Base-by-base conservation (phyloP, 75 land plant genomes). In the Larix kaempferi region DNA sequence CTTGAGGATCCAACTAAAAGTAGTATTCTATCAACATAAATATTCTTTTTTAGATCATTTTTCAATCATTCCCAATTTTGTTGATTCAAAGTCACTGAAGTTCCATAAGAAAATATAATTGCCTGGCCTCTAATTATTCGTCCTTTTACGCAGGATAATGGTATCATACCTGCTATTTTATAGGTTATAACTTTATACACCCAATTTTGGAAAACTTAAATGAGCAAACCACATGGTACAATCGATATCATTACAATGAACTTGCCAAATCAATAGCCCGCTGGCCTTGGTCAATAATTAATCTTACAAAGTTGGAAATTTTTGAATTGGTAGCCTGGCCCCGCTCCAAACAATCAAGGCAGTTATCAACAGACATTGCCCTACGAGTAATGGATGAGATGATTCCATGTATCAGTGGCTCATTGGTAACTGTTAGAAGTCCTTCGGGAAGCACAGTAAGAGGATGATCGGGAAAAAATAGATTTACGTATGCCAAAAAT, bases 321-420 rank as follows among this genome's bases (percentile, higher is more conserved):
- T 85, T 89, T n/a, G 78, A 73, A 80, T 78, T 80, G 26, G 98
- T 95, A 73, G 96, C 89, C 17, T 85, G 84, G 21, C 92, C 90
- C 64, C 89, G 82, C 55, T 89, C 96, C 16, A 95, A 77, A 77
- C 98, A 93, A 67, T 80, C 71, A 56, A 93, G 58, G 66, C 91
- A 95, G 54, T 89, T 88, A 56, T 85, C 80, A 81, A 89, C 96
- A 72, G 87, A 54, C 92, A 95, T 91, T 57, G 77, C 78, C 8
- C 98, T 96, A 60, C 79, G 89, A 14, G 96, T 95, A 39, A 91
- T 83, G 78, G 92, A 91, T 26, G 96, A 86, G 37, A 93, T 82
- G 44, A 95, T 69, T 27, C 92, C 96, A 83, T 88, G 87, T 75
- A 90, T 86, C 35, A 84, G 57, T 5, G 89, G 88, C 65, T 95